Evolutionary conservation across 805 yeast genomes (phyloP).

Genomic region (Ogataea trehalophila): DNA sequence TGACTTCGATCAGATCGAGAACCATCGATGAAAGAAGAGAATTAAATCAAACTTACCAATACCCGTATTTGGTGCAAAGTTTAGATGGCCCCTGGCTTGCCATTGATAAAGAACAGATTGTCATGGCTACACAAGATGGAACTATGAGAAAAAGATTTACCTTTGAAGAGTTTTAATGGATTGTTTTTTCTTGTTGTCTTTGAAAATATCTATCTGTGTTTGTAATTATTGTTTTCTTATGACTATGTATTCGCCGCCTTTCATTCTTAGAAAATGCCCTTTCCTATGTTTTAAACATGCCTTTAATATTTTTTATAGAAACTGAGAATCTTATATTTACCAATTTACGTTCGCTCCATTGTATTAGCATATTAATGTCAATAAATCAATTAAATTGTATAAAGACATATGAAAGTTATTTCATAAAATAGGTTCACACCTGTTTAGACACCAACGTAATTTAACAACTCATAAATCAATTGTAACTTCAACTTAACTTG

Average conservation of each 20-base stretch:
- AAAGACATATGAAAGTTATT: too few relatives aligned
- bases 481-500: constrained; percentile 20
- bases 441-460: neutral
- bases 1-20: constrained; percentile 27
- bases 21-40: constrained; percentile 82
- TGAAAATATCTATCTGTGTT: neutral
- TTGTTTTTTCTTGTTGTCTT: neutral
- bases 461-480: constrained; percentile 19
- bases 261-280: too few relatives aligned
- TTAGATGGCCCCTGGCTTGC: constrained; percentile 87
- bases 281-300: too few relatives aligned
- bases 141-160: constrained; percentile 26
- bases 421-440: too few relatives aligned
- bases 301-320: too few relatives aligned
- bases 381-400: too few relatives aligned
- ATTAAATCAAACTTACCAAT: constrained; percentile 62
- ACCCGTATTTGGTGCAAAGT: constrained; percentile 64
- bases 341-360: too few relatives aligned
- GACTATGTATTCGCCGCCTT: too few relatives aligned
- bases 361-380: too few relatives aligned
- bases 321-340: too few relatives aligned
- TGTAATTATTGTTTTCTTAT: neutral
- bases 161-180: constrained; percentile 21
- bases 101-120: constrained; percentile 51
- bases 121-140: constrained; percentile 41